phyloP scores from a whole-genome alignment of 371 early-diverging fungal species.

The Actinomucor elegans region DNA sequence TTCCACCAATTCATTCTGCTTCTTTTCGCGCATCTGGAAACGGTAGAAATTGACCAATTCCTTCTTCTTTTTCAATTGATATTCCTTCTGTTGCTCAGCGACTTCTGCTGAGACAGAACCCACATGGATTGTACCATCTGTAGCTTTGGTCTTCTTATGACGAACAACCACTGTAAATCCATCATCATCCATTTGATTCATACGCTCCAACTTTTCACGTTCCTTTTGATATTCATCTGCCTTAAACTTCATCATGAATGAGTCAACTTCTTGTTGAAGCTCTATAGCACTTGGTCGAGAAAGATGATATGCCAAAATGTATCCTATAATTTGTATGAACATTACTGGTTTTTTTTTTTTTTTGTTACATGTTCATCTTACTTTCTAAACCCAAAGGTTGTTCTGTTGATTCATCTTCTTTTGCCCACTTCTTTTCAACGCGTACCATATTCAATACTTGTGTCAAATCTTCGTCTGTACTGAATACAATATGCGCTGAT shows the following conservation, averaged over 20 bases:
- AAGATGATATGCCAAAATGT: constrained; percentile 44
- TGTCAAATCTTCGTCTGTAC: constrained; percentile 61
- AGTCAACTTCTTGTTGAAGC: constrained; percentile 68
- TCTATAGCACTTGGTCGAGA: constrained; percentile 56
- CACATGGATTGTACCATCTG: constrained; percentile 61
- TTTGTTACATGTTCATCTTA: too few species aligned
- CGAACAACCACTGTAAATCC: constrained; percentile 88
- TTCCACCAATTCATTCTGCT: constrained; percentile 83
- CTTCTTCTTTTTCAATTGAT: constrained; percentile 60
- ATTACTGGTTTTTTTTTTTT: neutral
- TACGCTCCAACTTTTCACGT: constrained; percentile 55
- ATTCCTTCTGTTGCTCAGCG: constrained; percentile 29
- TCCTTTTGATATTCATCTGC: constrained; percentile 76
- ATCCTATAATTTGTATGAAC: constrained; percentile 20
- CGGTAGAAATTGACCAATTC: constrained; percentile 88
- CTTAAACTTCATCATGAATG: constrained; percentile 79
- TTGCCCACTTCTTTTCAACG: constrained; percentile 63
- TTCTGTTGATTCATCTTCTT: constrained; percentile 41
- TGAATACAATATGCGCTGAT: constrained; percentile 79
- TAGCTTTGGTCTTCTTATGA: constrained; percentile 55
- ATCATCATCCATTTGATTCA: constrained; percentile 91
- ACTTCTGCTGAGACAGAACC: constrained; percentile 49
- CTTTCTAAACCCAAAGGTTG: constrained; percentile 56
- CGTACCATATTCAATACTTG: constrained; percentile 63
- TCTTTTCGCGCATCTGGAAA: constrained; percentile 91